Percentiles rank a stretch among this genome's conserved stretches.
phyloP scores from a whole-genome alignment of 371 early-diverging fungal genomes.

The Mortierella sp. region DNA sequence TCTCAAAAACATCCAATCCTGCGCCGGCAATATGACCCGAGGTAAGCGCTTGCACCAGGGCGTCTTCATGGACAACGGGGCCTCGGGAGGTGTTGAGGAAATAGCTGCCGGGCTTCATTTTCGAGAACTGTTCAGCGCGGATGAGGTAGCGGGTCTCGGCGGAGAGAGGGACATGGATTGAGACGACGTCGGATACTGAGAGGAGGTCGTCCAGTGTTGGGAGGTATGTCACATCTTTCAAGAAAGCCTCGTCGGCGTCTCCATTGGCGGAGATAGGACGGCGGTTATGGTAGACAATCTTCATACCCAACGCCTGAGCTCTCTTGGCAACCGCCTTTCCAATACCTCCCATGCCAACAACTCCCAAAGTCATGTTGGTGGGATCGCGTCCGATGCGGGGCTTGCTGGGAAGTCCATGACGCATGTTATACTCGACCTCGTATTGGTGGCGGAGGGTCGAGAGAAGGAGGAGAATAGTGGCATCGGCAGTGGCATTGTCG shows the following conservation, averaged over 20 bases:
- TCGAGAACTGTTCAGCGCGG: slow-evolving; percentile 60
- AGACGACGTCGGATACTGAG: slow-evolving; percentile 67
- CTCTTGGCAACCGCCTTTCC: slow-evolving; percentile 69
- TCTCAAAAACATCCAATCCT: slow-evolving; percentile 74
- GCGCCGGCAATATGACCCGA: slow-evolving; percentile 67
- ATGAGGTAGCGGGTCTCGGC: slow-evolving; percentile 65
- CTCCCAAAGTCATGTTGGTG: slow-evolving; percentile 65
- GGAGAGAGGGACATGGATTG: slow-evolving; percentile 69
- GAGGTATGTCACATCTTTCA: slow-evolving; percentile 25
- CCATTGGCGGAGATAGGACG: slow-evolving; percentile 38
- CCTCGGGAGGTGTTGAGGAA: slow-evolving; percentile 76
- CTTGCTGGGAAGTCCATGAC: slow-evolving; percentile 44
- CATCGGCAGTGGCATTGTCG: slow-evolving; percentile 67
- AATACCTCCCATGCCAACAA: slow-evolving; percentile 75
- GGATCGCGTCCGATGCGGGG: slow-evolving; percentile 65
- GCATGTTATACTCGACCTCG: slow-evolving; percentile 61
- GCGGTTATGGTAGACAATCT: slow-evolving; percentile 70
- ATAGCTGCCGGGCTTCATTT: slow-evolving; percentile 69
- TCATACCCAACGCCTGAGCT: slow-evolving; percentile 67
- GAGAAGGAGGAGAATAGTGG: slow-evolving; percentile 65
- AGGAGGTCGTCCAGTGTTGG: slow-evolving; percentile 58
- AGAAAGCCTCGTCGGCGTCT: not conserved
- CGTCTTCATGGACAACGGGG: slow-evolving; percentile 68
- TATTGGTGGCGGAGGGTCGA: slow-evolving; percentile 63
- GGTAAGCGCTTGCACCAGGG: slow-evolving; percentile 66